Base-by-base conservation (phyloP, 1,139 yeast genomes). In the Yamadazyma pseudoaaseri region DNA sequence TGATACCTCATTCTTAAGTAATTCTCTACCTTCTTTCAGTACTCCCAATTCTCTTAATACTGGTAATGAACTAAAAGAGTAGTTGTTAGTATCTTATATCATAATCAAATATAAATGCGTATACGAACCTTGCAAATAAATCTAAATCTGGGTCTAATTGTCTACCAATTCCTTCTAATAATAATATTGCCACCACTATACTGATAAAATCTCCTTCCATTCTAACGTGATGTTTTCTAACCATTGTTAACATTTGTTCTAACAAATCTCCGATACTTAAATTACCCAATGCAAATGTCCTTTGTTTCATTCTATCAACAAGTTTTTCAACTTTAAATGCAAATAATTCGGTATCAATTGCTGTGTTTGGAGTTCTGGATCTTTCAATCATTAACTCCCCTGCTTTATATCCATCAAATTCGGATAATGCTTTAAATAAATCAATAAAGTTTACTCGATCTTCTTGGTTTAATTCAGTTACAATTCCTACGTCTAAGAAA, bases 151-250 rank as follows among this genome's bases (percentile, higher is more conserved):
- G 97, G 59, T 92, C 96, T 38, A 92, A 68, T 58, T 86, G 95
- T 54, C 97, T 72, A 14, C 98, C 98, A 36, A 92, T 86, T 10
- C 98, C 98, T 60, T 92, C 98, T 38, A 92, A 62, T 39, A 92
- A 68, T 34, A 92, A 62, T 23, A 92, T 89, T 1, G 97, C 96
- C 26, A 92, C 89, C 12, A 92, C 85, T 17, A 94, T 96, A 16
- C 96, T 87, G 30, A 92, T 82, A 52, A 92, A 92, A 56, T 92
- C 98, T 6, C 96, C 95, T 52, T 92, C 99, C 96, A 94, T 86
- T 53, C 97, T 73, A 14, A 92, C 98, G 57, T 94, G 99, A 56
- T 92, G 98, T 12, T 70, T 68, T 38, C 97, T 72, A 12, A 94
- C 97, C 97, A 92, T 89, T 2, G 81, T 69, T 40, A 92, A 70